Percentiles rank a stretch among this genome's conserved stretches.
These are phyloP conservation scores for Choricystis sp. DNA, from an alignment of 139 green algal species.

Conservation along the genomic window DNA sequence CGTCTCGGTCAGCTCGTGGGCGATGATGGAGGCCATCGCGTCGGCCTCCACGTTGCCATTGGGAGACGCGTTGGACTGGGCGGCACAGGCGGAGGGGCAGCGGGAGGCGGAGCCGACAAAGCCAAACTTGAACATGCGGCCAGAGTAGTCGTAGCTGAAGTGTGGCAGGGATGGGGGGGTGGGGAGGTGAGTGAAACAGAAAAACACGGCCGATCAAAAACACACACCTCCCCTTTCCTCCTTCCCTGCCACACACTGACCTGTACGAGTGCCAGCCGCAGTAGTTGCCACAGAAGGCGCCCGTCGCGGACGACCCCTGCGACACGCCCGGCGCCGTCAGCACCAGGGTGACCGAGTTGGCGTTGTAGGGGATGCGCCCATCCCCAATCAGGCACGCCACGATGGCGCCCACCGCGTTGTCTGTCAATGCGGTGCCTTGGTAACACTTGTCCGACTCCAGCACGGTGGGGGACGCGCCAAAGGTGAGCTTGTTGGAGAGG, in stretches of 20 bases:
- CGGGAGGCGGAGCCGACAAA: background rate
- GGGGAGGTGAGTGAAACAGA: too few relatives aligned
- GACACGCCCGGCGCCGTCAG: background rate
- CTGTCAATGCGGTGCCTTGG: background rate
- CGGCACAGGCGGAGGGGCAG: background rate
- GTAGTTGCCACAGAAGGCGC: background rate
- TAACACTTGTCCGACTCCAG: background rate
- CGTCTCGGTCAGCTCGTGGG: background rate
- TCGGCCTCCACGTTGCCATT: slow-evolving; percentile 4
- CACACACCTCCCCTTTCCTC: too few relatives aligned
- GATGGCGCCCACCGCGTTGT: background rate
- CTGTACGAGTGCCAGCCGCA: background rate
- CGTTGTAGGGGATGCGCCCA: background rate
- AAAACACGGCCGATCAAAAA: too few relatives aligned
- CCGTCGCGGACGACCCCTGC: background rate
- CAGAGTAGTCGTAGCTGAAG: background rate
- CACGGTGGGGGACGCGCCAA: background rate
- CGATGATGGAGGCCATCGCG: slow-evolving; percentile 5
- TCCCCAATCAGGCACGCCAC: background rate
- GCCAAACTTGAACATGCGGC: background rate
- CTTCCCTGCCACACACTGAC: too few relatives aligned
- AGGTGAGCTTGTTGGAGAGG: background rate
- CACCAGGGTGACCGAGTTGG: background rate
- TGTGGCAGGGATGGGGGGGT: too few relatives aligned
- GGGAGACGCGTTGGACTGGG: background rate